These are phyloP conservation scores for Kregervanrija pseudodelftensis DNA, from an alignment of 805 yeast genomes.

Conservation along the genomic window DNA sequence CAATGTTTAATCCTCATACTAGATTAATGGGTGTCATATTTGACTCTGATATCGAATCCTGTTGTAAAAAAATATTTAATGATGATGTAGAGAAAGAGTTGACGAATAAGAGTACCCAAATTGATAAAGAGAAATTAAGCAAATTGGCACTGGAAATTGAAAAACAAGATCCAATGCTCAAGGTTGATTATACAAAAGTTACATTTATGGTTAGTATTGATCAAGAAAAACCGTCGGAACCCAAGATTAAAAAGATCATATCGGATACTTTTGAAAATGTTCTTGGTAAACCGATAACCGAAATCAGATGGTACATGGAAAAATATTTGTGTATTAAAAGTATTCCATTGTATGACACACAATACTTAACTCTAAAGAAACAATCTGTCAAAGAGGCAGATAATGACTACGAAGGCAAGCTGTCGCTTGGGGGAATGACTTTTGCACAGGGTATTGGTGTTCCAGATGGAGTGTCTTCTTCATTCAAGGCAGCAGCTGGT, in stretches of 20 bases:
- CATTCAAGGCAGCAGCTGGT: slow-evolving; percentile 48
- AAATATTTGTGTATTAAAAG: background rate
- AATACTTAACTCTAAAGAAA: slow-evolving; percentile 26
- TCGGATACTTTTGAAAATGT: slow-evolving; percentile 16
- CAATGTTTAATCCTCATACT: slow-evolving; percentile 32
- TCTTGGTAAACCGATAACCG: slow-evolving; percentile 15
- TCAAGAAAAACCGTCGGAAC: slow-evolving; percentile 15
- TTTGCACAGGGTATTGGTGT: slow-evolving; percentile 81
- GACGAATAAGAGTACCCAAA: background rate
- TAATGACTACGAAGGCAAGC: slow-evolving; percentile 30
- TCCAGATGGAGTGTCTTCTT: slow-evolving; percentile 73
- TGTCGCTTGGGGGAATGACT: slow-evolving; percentile 72
- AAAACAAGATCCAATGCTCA: slow-evolving; percentile 11
- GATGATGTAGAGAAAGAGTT: slow-evolving; percentile 13
- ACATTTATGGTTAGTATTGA: slow-evolving; percentile 78
- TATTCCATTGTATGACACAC: slow-evolving; percentile 5
- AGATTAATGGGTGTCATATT: slow-evolving; percentile 78
- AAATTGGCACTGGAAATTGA: slow-evolving; percentile 13
- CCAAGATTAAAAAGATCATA: slow-evolving; percentile 17
- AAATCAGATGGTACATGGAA: slow-evolving; percentile 6
- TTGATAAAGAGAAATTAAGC: slow-evolving; percentile 7
- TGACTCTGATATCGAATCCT: slow-evolving; percentile 77
- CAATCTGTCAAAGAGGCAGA: slow-evolving; percentile 28
- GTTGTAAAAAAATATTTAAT: slow-evolving; percentile 26
- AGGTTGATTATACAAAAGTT: slow-evolving; percentile 50